Base-by-base conservation (phyloP, 2,329 filamentous ascomycete species). In the Aspergillus calidoustus region DNA sequence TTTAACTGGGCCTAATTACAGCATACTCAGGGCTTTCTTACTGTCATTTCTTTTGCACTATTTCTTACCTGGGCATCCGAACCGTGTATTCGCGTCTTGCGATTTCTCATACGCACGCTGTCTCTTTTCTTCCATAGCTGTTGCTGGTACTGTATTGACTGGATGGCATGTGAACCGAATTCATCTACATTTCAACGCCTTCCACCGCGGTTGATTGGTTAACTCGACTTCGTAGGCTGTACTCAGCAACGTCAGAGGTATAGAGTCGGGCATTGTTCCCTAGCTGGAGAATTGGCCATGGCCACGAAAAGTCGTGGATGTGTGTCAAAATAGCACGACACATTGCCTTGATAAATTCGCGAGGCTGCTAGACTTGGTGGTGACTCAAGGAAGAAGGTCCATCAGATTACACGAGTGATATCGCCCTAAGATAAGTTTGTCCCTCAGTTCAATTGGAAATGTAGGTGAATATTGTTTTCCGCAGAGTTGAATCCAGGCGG, bases 1-100 rank as follows among this genome's bases (percentile, higher is more conserved):
- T 53, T 58, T 59, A 59, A 61, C 52, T 50, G 59, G 59, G 62
- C 55, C 41, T 56, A 55, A 61, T 64, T 38, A 25, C 59, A 61
- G 59, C 58, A 59, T 59, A 53, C 57, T 46, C 62, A 54, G 54
- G 34, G 50, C 52, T 61, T 64, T 30, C 50, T 52, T 47, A 54
- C 19, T 54, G 23, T 60, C 49, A 56, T 22, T 55, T 30, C 53
- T 56, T 15, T 23, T 52, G 19, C 38, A 51, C 34, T 46, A 52
- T 57, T 31, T 60, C 38, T 60, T 56, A 55, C 49, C 25, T 64
- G 54, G 34, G 59, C 54, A 57, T 61, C 25, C 48, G 48, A 53
- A 49, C 23, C 30, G 49, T 53, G 49, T 58, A 44, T 58, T 55
- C 50, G 31, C n/a, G 50, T 48, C 30, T 41, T 58, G 28, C 51